Base-by-base conservation (phyloP, 1,284 basidiomycete genomes). In the Cutaneotrichosporon sp. region DNA sequence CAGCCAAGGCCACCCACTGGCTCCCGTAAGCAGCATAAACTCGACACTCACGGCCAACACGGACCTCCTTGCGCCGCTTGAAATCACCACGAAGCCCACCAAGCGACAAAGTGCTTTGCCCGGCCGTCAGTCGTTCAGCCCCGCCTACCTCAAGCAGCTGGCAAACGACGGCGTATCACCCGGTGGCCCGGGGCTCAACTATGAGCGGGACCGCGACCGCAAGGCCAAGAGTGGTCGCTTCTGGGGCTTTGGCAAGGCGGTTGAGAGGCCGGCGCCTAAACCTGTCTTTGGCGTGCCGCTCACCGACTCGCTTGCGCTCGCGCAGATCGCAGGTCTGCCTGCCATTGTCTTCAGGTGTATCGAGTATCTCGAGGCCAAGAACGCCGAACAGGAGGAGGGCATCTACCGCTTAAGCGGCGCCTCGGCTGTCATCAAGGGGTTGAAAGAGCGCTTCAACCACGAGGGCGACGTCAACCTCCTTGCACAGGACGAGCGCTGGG, bases 321-420 rank as follows among this genome's bases (percentile, higher is more conserved):
- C 91, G 6, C 87, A 91, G 75, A 90, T 97, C 64, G 91, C 90
- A 60, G 89, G 90, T 70, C 84, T 99, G 21, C 97, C 96, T 1
- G 92, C 94, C 4, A 91, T 99, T 65, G 90, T 97, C 36, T 98
- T 95, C 83, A 87, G 96, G 62, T 92, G 90, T 72, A 92, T 96
- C 71, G 88, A 92, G 73, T 95, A 92, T 80, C 82, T 95, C 62
- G 91, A 96, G 82, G 86, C 88, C 38, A 92, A 92, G 80, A 86
- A 91, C 74, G 96, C 96, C 11, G 91, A 97, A 69, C 87, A 91
- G 72, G 96, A 99, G 76, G 96, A 99, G 81, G 96, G 96, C 42
- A 97, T 99, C 70, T 99, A 99, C 81, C 88, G 96, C 60, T 82
- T 99, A 61, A 93, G 90, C 72, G 94, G 93, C 9, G 92, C 90